Conservation (phyloP, 1,284 basidiomycete genomes). For the Apiotrichum sp. region DNA sequence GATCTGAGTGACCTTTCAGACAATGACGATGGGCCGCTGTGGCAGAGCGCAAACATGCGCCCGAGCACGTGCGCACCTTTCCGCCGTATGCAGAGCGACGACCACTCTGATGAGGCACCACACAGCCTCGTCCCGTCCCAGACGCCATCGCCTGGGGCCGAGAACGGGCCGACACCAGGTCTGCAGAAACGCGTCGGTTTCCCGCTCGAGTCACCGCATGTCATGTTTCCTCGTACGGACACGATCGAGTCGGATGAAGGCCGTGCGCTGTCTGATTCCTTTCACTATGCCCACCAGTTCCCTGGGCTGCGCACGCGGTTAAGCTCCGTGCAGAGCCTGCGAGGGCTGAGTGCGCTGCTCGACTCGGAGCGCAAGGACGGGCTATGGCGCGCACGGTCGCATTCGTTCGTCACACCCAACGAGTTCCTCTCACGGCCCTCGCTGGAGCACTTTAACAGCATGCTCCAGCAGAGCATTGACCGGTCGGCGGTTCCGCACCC, state of each 20-base stretch:
- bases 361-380: constrained; percentile 40
- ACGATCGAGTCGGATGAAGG: constrained; percentile 28
- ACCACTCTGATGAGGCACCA: constrained; percentile 21
- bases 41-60: constrained; percentile 39
- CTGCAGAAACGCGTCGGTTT: constrained; percentile 8
- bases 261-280: constrained; percentile 22
- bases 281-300: constrained; percentile 13
- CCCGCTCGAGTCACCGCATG: constrained; percentile 11
- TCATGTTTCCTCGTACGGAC: constrained; percentile 37
- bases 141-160: constrained; percentile 1
- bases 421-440: constrained; percentile 71
- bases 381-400: constrained; percentile 41
- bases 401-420: constrained; percentile 33
- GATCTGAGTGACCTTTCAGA: constrained; percentile 29
- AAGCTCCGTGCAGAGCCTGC: constrained; percentile 34
- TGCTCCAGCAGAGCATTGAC: constrained; percentile 67
- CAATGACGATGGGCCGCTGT: constrained; percentile 48
- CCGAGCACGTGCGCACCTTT: constrained; percentile 63
- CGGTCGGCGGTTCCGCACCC: constrained; percentile 68
- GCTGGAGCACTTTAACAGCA: constrained; percentile 76
- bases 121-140: constrained; percentile 3
- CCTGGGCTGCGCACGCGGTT: constrained; percentile 33
- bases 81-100: constrained; percentile 64
- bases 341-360: constrained; percentile 37
- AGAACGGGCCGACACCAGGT: background rate